A percentile compares a stretch with the other conserved stretches of the same genome.
Conservation (phyloP, 2,329 filamentous ascomycete species). For the Hypoxylon sp. region DNA sequence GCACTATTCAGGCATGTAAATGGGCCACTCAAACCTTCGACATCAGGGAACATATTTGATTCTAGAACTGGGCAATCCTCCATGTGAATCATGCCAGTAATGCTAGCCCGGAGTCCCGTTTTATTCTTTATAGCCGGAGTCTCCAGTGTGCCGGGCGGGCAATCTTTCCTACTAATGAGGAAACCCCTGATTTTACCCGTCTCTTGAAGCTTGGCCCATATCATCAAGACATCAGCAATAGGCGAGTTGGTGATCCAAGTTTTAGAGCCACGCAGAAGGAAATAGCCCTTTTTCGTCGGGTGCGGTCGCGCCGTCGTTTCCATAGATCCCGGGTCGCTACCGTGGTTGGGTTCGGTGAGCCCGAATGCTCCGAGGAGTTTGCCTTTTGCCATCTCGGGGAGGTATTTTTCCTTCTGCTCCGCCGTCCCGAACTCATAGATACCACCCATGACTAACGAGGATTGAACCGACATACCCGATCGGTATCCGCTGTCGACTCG, state of each 20-base stretch:
- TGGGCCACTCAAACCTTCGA: conserved; percentile 89
- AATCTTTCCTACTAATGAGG: conserved; percentile 86
- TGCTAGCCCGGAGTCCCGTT: conserved; percentile 90
- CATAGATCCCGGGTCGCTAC: conserved; percentile 92
- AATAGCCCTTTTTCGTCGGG: conserved; percentile 86
- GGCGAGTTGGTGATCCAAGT: conserved; percentile 98
- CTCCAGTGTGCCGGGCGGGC: conserved; percentile 88
- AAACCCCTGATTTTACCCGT: conserved; percentile 97
- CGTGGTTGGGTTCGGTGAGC: conserved; percentile 92
- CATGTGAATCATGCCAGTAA: conserved; percentile 98
- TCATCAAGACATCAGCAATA: conserved; percentile 85
- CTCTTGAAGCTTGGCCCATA: conserved; percentile 94
- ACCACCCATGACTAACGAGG: conserved; percentile 92
- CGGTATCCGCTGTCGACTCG: conserved; percentile 92
- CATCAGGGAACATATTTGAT: conserved; percentile 92
- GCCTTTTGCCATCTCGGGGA: conserved; percentile 86
- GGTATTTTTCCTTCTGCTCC: conserved; percentile 87
- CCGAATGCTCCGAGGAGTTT: conserved; percentile 89
- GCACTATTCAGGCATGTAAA: conserved; percentile 97
- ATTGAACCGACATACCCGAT: conserved; percentile 94
- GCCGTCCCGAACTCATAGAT: conserved; percentile 90
- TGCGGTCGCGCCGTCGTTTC: conserved; percentile 89
- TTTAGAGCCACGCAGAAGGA: conserved; percentile 84
- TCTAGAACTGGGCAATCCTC: conserved; percentile 90
- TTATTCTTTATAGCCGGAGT: conserved; percentile 96